Conservation (phyloP, 169 alveolate species). For the Theileria parva region DNA sequence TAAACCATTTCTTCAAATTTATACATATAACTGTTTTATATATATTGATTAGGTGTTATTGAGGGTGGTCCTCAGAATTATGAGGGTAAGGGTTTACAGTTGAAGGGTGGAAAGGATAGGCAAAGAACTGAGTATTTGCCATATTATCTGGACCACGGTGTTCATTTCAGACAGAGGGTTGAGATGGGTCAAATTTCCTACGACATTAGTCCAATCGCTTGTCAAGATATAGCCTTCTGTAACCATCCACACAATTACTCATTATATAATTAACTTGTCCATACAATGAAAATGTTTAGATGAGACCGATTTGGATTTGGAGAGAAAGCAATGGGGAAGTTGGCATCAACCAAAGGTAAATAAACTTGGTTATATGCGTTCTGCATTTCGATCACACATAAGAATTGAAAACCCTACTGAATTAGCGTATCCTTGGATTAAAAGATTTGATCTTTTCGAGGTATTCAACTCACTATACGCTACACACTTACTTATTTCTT, state of each 20-base stretch:
- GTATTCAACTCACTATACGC: not conserved
- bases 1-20: not conserved
- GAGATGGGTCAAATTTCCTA: slow-evolving; percentile 65
- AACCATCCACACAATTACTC: not conserved
- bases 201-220: slow-evolving; percentile 72
- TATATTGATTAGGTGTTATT: slow-evolving; percentile 43
- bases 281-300: slow-evolving; percentile 11
- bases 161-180: slow-evolving; percentile 63
- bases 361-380: slow-evolving; percentile 19
- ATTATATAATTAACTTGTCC: not conserved
- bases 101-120: slow-evolving; percentile 72
- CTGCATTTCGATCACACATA: slow-evolving; percentile 38
- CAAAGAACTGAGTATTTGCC: slow-evolving; percentile 71
- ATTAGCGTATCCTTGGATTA: slow-evolving; percentile 53
- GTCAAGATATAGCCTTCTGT: slow-evolving; percentile 51
- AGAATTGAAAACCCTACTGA: slow-evolving; percentile 55
- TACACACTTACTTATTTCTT: not conserved
- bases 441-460: slow-evolving; percentile 46
- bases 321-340: slow-evolving; percentile 78
- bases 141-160: slow-evolving; percentile 75
- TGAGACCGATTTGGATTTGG: slow-evolving; percentile 77
- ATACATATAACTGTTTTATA: not conserved
- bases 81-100: slow-evolving; percentile 74
- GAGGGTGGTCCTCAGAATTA: slow-evolving; percentile 78
- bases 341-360: slow-evolving; percentile 70